Evolutionary conservation across 805 yeast genomes (phyloP).

Genomic region (Ogataea salicorniae): DNA sequence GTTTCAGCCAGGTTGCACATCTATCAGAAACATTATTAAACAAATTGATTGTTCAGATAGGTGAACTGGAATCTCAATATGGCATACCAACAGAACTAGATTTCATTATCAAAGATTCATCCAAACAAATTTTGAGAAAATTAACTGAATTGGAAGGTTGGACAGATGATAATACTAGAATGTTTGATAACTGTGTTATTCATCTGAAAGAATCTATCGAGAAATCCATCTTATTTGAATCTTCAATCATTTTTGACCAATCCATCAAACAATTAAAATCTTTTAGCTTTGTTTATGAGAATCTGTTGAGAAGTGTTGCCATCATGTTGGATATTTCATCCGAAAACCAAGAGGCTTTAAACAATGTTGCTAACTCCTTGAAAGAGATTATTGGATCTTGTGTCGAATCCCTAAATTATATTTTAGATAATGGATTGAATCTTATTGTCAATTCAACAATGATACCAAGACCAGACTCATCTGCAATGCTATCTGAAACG

Average conservation of each 20-base stretch:
- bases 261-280: conserved; percentile 25
- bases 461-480: neutral
- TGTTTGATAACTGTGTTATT: conserved; percentile 37
- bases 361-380: conserved; percentile 5
- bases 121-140: conserved; percentile 39
- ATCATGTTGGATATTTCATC: conserved; percentile 13
- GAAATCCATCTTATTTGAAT: conserved; percentile 48
- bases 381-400: conserved; percentile 10
- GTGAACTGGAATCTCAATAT: conserved; percentile 46
- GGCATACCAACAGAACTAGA: conserved; percentile 48
- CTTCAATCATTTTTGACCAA: conserved; percentile 53
- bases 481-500: neutral
- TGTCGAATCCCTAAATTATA: conserved; percentile 12
- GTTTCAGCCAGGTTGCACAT: conserved; percentile 12
- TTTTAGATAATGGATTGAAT: conserved; percentile 11
- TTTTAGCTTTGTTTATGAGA: conserved; percentile 12
- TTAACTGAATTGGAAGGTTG: conserved; percentile 53
- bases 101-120: conserved; percentile 41
- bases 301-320: conserved; percentile 9
- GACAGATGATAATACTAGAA: conserved; percentile 39
- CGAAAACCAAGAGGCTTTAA: conserved; percentile 12
- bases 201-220: conserved; percentile 45
- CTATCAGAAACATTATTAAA: conserved; percentile 21
- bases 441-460: conserved; percentile 6
- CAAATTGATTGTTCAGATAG: conserved; percentile 41